Base-by-base conservation (phyloP, 495 filamentous ascomycete genomes). In the Neurospora sp. region DNA sequence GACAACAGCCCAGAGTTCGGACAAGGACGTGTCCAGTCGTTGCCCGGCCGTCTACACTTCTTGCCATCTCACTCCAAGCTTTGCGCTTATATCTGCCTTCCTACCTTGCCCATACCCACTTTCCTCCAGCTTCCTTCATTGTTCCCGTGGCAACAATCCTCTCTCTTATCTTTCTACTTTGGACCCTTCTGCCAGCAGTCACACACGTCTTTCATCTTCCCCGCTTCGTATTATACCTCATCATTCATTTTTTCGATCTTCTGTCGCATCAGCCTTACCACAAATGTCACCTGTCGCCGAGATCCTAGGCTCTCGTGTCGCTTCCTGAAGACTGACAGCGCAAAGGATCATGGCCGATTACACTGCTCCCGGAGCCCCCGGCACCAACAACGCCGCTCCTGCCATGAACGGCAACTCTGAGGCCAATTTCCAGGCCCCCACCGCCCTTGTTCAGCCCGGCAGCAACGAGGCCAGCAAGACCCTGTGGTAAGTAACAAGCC, bases 401-500 rank as follows among this genome's bases (percentile, higher is more conserved):
- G 73, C 74, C 74, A 77, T 81, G 76, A 81, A 81, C 70, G 80
- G 79, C n/a, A 71, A 71, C 8, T 71, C 72, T 45, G 80, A 80
- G 3, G 27, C 39, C 3, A 68, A 39, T 38, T 80, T 78, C 59
- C 31, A 72, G 1, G 37, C 75, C 4, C 16, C 76, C 5, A 39
- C 71, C 14, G 70, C 73, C 0, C 74, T 78, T 68, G 53, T 65
- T 65, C 53, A 65, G 53, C 70, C 75, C 16, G 31, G 74, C 10
- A 71, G 74, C 7, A 74, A 73, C 65, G 81, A 82, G 40, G 74
- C 79, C 20, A 74, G 79, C 12, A 82, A 82, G 75, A 83, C 84
- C 14, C 80, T 86, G 0, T 86, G 84, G 84, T 86, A 81, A 72
- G 79, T 72, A 31, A 14, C 3, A 12, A 12, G 35, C 59, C 22